These are phyloP conservation scores for Ambrosia artemisiifolia DNA, from an alignment of 129 eudicot species.

Conservation along the genomic window DNA sequence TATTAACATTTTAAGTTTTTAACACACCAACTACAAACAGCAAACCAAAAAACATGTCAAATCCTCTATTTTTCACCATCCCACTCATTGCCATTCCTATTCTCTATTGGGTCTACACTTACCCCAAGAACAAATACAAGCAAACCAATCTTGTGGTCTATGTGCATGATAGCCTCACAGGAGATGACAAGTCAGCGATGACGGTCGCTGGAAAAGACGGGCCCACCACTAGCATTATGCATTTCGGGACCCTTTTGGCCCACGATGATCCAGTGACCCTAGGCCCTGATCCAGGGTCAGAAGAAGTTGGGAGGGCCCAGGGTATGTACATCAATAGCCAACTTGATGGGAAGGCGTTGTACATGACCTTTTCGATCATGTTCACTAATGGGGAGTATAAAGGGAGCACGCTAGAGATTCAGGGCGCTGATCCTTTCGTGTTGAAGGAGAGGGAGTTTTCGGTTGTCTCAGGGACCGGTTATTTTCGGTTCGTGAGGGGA, in stretches of 20 bases:
- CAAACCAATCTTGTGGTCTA: slow-evolving; percentile 51
- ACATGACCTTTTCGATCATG: slow-evolving; percentile 46
- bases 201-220: slow-evolving; percentile 58
- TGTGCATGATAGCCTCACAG: slow-evolving; percentile 48
- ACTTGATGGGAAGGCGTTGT: slow-evolving; percentile 51
- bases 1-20: no score
- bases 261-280: slow-evolving; percentile 49
- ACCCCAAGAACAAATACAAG: slow-evolving; percentile 25
- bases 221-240: slow-evolving; percentile 38
- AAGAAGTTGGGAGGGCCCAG: slow-evolving; percentile 50
- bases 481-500: slow-evolving; percentile 51
- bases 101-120: slow-evolving; percentile 40
- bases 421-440: slow-evolving; percentile 47
- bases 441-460: slow-evolving; percentile 60
- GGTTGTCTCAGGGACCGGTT: slow-evolving; percentile 55
- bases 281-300: slow-evolving; percentile 39
- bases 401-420: slow-evolving; percentile 58
- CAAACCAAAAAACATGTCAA: slow-evolving; percentile 31
- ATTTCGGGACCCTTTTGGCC: slow-evolving; percentile 44
- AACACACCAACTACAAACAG: not conserved
- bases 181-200: slow-evolving; percentile 41
- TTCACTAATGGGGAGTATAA: slow-evolving; percentile 49
- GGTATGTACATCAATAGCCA: slow-evolving; percentile 60
- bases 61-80: slow-evolving; percentile 35
- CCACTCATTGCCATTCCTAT: slow-evolving; percentile 45